These are phyloP conservation scores for Mycena olivaceomarginata DNA, from an alignment of 768 basidiomycete genomes.

Conservation along the genomic window DNA sequence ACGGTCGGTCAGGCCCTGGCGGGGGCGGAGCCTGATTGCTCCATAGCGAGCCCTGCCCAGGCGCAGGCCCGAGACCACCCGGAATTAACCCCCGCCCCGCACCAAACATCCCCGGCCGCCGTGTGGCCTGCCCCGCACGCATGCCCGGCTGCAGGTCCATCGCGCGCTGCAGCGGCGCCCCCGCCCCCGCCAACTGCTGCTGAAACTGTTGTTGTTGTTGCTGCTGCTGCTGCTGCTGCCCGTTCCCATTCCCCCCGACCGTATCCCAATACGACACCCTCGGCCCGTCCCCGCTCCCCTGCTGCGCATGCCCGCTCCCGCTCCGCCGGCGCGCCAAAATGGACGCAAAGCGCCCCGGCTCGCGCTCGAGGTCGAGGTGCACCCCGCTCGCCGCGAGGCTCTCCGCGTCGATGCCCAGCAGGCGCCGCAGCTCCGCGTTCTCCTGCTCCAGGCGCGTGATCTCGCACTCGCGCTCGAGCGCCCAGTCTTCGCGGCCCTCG, in stretches of 20 bases:
- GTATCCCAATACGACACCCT: conserved; percentile 56
- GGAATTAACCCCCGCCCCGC: conserved; percentile 59
- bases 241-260: conserved; percentile 46
- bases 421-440: conserved; percentile 85
- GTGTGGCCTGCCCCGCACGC: conserved; percentile 70
- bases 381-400: conserved; percentile 73
- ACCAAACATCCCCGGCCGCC: conserved; percentile 78
- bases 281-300: conserved; percentile 46
- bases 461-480: conserved; percentile 90
- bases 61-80: conserved; percentile 55
- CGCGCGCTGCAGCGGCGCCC: conserved; percentile 64
- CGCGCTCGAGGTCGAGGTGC: conserved; percentile 69
- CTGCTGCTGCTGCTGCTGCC: conserved; percentile 46
- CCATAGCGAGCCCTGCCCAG: conserved; percentile 60
- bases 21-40: conserved; percentile 43
- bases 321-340: conserved; percentile 57
- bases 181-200: conserved; percentile 54
- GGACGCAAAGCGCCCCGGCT: conserved; percentile 62
- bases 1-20: conserved; percentile 20
- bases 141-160: conserved; percentile 72
- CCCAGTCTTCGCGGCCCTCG: conserved; percentile 84
- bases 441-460: conserved; percentile 88
- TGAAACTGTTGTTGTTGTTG: conserved; percentile 47
- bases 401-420: conserved; percentile 84
- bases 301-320: conserved; percentile 47